phyloP scores from a whole-genome alignment of 768 basidiomycete genomes.

The Porpolomopsis calyptriformis region DNA sequence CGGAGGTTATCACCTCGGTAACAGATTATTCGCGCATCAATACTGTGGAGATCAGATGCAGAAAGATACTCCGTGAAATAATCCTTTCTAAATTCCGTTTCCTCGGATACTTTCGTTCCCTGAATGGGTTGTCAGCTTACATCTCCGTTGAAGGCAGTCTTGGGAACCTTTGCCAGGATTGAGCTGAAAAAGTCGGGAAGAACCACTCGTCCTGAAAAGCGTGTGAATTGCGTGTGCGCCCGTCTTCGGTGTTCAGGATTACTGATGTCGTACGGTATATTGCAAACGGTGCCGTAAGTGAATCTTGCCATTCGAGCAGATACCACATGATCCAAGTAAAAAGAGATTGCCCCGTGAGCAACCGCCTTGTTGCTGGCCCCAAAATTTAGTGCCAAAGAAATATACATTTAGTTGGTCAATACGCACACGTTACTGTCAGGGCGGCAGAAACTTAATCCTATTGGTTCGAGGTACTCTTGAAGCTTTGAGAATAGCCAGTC shows the following conservation, averaged over 20 bases:
- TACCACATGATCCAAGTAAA: slow-evolving; percentile 13
- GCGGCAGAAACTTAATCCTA: slow-evolving; percentile 27
- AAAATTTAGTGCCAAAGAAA: too few species aligned
- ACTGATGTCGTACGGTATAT: neutral
- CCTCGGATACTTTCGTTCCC: slow-evolving; percentile 2
- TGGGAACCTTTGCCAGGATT: slow-evolving; percentile 1
- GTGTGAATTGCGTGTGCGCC: neutral
- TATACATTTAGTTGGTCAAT: too few species aligned
- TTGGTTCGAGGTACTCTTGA: slow-evolving; percentile 24
- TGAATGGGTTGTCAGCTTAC: neutral
- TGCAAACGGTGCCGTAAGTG: slow-evolving; percentile 5
- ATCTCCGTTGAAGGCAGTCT: neutral
- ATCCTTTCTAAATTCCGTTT: slow-evolving; percentile 1
- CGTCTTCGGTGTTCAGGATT: neutral
- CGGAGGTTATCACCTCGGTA: neutral
- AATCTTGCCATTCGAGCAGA: slow-evolving; percentile 7
- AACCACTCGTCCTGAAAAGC: neutral
- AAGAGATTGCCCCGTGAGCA: slow-evolving; percentile 12
- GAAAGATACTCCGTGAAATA: neutral
- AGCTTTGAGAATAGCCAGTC: slow-evolving; percentile 37
- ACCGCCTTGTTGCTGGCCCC: slow-evolving; percentile 12
- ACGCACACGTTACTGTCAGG: slow-evolving; percentile 40
- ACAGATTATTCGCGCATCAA: neutral
- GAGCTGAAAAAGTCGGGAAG: neutral
- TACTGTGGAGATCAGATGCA: neutral